Evolutionary conservation across 768 basidiomycete species (phyloP).

Genomic region (Astraeus odoratus): DNA sequence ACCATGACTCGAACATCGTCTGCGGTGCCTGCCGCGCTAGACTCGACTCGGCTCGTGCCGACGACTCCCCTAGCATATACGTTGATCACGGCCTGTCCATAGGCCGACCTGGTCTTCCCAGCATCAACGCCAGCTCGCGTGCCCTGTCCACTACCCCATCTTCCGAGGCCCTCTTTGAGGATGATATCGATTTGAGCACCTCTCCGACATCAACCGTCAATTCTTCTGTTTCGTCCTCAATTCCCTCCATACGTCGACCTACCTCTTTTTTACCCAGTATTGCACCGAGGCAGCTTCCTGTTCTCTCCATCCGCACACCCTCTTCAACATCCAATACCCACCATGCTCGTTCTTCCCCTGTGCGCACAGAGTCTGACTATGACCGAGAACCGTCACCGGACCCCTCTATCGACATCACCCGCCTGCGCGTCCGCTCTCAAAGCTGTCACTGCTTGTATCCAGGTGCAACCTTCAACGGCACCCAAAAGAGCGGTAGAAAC

Average conservation of each 20-base stretch:
- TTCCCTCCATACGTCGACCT: background rate
- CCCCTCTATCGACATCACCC: conserved; percentile 71
- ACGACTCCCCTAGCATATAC: conserved; percentile 11
- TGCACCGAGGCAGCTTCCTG: conserved; percentile 5
- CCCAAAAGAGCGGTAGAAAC: conserved; percentile 90
- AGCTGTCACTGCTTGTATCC: conserved; percentile 79
- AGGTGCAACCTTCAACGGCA: conserved; percentile 83
- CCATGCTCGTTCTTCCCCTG: background rate
- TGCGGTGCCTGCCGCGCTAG: conserved; percentile 44
- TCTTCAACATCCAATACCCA: conserved; percentile 4
- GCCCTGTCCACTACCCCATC: conserved; percentile 12
- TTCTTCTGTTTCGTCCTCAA: background rate
- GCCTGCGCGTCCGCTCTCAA: conserved; percentile 63
- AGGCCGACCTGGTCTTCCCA: conserved; percentile 13
- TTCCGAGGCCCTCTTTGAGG: conserved; percentile 25
- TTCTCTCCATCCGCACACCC: conserved; percentile 11
- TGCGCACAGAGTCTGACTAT: conserved; percentile 2
- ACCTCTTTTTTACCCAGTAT: background rate
- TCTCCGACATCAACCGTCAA: conserved; percentile 2
- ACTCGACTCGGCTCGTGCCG: background rate
- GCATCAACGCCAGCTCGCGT: conserved; percentile 6
- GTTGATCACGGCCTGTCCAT: conserved; percentile 26
- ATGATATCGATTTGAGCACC: conserved; percentile 30
- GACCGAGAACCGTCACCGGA: conserved; percentile 26
- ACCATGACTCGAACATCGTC: conserved; percentile 27